These are phyloP conservation scores for Elsinoe arachidis DNA, from an alignment of 2,329 filamentous ascomycete genomes.

Conservation along the genomic window DNA sequence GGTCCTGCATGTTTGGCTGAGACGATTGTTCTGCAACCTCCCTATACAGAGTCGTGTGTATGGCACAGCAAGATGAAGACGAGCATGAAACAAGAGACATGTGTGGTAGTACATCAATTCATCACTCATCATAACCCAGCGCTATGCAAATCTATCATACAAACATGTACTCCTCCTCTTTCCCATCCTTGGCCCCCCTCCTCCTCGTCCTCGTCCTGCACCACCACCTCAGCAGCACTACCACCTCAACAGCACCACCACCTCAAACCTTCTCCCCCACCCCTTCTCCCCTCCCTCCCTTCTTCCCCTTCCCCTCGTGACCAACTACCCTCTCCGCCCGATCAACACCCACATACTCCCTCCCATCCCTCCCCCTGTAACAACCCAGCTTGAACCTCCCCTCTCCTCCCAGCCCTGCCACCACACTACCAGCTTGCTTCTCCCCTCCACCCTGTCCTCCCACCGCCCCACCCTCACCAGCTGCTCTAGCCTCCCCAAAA, in stretches of 20 bases:
- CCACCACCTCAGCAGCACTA: not conserved
- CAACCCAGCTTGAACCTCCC: slow-evolving; percentile 49
- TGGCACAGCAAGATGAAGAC: too few relatives aligned
- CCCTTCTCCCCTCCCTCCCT: slow-evolving; percentile 16
- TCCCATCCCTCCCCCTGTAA: slow-evolving; percentile 49
- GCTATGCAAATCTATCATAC: slow-evolving; percentile 5
- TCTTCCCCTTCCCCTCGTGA: slow-evolving; percentile 12
- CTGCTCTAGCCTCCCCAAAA: slow-evolving; percentile 24
- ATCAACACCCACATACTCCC: slow-evolving; percentile 53
- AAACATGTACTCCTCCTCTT: too few relatives aligned
- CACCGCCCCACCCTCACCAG: not conserved
- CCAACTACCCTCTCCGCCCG: slow-evolving; percentile 38
- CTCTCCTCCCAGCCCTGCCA: slow-evolving; percentile 24
- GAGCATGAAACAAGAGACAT: too few relatives aligned
- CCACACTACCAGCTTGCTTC: slow-evolving; percentile 8
- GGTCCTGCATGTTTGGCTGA: too few relatives aligned
- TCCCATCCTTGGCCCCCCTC: too few relatives aligned
- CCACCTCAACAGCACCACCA: not conserved
- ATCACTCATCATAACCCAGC: not conserved
- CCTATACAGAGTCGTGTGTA: too few relatives aligned
- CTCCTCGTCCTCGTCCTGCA: too few relatives aligned
- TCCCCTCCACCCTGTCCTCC: not conserved
- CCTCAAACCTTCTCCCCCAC: not conserved
- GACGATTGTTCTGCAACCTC: too few relatives aligned
- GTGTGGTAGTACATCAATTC: not conserved